phyloP scores from a whole-genome alignment of 352 stramenopile genomes.

The Nothophytophthora sp. region DNA sequence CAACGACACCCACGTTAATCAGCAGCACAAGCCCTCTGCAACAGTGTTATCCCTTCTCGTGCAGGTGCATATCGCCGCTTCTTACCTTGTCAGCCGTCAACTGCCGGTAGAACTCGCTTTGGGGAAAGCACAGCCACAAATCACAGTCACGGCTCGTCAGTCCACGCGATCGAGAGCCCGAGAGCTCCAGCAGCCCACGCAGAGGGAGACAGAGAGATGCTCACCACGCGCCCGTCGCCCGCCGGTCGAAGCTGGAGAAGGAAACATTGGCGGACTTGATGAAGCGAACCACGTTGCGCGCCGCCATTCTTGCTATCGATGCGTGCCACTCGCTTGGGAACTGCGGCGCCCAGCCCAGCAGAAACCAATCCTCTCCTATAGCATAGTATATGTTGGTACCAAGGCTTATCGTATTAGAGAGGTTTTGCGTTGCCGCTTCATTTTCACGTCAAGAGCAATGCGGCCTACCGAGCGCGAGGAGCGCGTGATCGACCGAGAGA shows the following conservation, averaged over 20 bases:
- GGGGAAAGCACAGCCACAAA: neutral
- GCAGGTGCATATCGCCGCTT: neutral
- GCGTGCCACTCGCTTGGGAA: neutral
- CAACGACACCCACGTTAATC: too few relatives aligned
- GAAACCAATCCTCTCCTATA: neutral
- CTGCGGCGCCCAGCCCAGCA: neutral
- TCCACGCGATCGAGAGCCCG: neutral
- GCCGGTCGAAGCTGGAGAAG: slow-evolving; percentile 82
- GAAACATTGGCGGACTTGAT: slow-evolving; percentile 85
- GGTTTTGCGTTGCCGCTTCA: neutral
- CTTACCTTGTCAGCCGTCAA: slow-evolving; percentile 76
- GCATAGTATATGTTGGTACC: neutral
- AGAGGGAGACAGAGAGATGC: slow-evolving; percentile 3
- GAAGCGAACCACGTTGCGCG: slow-evolving; percentile 85
- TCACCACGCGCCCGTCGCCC: slow-evolving; percentile 77
- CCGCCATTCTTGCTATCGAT: slow-evolving; percentile 53
- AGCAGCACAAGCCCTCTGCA: too few relatives aligned
- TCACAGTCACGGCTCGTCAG: slow-evolving; percentile 5
- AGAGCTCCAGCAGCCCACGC: neutral
- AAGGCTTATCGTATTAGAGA: slow-evolving; percentile 2
- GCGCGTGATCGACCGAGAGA: slow-evolving; percentile 53
- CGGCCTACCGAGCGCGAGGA: slow-evolving; percentile 12
- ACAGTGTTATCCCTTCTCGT: neutral
- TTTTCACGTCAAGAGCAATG: slow-evolving; percentile 12
- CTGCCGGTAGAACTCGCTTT: slow-evolving; percentile 88